These are phyloP conservation scores for Annulohypoxylon stygium DNA, from an alignment of 495 filamentous ascomycete species.

Conservation along the genomic window DNA sequence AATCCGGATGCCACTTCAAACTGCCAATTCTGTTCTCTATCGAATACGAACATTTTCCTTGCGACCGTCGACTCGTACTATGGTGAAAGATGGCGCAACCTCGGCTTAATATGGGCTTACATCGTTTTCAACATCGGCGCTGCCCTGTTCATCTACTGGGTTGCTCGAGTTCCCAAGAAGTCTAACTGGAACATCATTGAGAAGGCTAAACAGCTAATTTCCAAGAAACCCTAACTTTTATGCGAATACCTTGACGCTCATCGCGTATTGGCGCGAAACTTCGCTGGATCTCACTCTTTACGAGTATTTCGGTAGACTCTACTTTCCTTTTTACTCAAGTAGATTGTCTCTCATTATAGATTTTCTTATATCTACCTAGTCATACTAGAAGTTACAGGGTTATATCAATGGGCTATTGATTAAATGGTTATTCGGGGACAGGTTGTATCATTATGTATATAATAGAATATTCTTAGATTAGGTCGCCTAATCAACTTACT, in stretches of 20 bases:
- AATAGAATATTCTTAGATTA: background rate
- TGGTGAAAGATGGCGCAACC: constrained; percentile 52
- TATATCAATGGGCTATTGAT: background rate
- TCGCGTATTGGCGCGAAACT: background rate
- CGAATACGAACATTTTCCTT: constrained; percentile 68
- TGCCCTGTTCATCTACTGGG: constrained; percentile 75
- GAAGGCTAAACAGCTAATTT: background rate
- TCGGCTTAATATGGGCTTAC: constrained; percentile 66
- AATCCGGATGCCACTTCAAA: constrained; percentile 61
- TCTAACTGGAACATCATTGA: background rate
- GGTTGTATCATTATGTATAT: background rate
- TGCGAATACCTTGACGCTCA: background rate
- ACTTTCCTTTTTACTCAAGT: background rate
- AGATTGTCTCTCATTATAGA: background rate
- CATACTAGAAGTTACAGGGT: background rate
- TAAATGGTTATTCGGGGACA: background rate
- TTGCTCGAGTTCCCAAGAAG: constrained; percentile 65
- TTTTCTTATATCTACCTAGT: background rate
- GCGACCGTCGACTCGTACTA: constrained; percentile 58
- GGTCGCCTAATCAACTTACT: background rate
- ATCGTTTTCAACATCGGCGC: constrained; percentile 72
- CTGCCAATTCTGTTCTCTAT: constrained; percentile 69
- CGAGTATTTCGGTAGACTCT: background rate
- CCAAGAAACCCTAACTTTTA: background rate
- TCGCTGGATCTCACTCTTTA: background rate